phyloP scores from a whole-genome alignment of 768 basidiomycete genomes.

The Clitopilus passeckerianus region DNA sequence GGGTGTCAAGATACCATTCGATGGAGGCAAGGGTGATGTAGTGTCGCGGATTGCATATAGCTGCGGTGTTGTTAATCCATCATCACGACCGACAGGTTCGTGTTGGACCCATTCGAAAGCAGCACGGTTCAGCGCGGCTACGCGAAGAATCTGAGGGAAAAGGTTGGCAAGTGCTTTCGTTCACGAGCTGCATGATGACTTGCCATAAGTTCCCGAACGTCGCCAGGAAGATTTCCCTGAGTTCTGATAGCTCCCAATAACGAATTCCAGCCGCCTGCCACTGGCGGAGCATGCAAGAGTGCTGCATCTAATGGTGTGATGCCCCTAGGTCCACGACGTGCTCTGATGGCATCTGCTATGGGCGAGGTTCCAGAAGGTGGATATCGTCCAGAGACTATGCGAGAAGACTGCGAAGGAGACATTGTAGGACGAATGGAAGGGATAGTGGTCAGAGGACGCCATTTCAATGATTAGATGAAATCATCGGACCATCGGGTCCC shows the following conservation, averaged over 20 bases:
- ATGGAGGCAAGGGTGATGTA: slow-evolving; percentile 32
- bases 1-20: slow-evolving; percentile 34
- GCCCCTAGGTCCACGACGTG: slow-evolving; percentile 41
- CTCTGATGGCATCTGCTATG: slow-evolving; percentile 44
- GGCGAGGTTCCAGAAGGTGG: slow-evolving; percentile 36
- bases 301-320: slow-evolving; percentile 46
- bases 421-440: neutral
- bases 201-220: slow-evolving; percentile 50
- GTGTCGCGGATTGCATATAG: slow-evolving; percentile 51
- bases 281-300: slow-evolving; percentile 41
- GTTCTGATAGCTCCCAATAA: slow-evolving; percentile 45
- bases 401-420: slow-evolving; percentile 20
- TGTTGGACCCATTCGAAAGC: slow-evolving; percentile 57
- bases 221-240: slow-evolving; percentile 39
- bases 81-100: slow-evolving; percentile 41
- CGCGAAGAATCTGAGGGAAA: slow-evolving; percentile 36
- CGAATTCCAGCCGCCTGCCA: slow-evolving; percentile 47
- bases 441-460: neutral
- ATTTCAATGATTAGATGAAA: neutral
- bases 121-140: slow-evolving; percentile 45
- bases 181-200: neutral
- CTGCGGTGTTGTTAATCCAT: slow-evolving; percentile 49
- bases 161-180: neutral
- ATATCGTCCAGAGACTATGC: slow-evolving; percentile 37
- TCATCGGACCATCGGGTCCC: neutral